Evolutionary conservation across 441 rosid species (phyloP).

Genomic region (Omphalea diandra): DNA sequence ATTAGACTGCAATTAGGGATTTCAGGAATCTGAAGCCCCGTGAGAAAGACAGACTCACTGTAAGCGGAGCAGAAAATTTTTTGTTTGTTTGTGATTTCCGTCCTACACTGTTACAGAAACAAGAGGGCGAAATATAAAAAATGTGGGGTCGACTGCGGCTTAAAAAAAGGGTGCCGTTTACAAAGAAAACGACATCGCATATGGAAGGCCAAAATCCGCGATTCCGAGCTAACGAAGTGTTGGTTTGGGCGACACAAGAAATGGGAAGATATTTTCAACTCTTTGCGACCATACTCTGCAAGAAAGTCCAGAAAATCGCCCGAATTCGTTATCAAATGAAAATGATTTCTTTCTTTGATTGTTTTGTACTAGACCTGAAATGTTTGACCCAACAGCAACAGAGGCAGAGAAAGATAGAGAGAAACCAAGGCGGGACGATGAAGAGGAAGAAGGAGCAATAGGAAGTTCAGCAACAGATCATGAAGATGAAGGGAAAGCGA

Average conservation of each 20-base stretch:
- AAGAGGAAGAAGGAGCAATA: not conserved
- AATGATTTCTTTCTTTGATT: not conserved
- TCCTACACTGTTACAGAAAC: not conserved
- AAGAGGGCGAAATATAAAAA: not conserved
- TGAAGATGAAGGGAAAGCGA: constrained; percentile 36
- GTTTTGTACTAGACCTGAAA: not conserved
- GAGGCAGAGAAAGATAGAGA: constrained; percentile 11
- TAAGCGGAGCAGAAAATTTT: not conserved
- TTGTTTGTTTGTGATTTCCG: not conserved
- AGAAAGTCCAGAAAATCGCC: not conserved
- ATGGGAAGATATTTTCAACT: not conserved
- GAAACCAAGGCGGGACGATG: not conserved
- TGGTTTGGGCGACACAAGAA: too few species aligned
- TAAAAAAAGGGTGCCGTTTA: too few species aligned
- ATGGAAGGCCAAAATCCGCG: too few species aligned
- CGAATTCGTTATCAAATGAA: not conserved
- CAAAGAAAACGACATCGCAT: too few species aligned
- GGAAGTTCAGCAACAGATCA: not conserved
- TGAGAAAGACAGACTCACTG: not conserved
- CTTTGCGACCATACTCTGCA: not conserved
- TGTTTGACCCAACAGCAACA: not conserved
- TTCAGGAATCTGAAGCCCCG: constrained; percentile 3
- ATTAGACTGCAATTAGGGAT: not conserved
- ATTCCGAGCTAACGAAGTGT: too few species aligned
- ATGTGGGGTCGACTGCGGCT: not conserved